Evolutionary conservation across 2,329 filamentous ascomycete species (phyloP), one percentile per base, ranked within the genome.

Genomic region (Penicillium sp.): DNA sequence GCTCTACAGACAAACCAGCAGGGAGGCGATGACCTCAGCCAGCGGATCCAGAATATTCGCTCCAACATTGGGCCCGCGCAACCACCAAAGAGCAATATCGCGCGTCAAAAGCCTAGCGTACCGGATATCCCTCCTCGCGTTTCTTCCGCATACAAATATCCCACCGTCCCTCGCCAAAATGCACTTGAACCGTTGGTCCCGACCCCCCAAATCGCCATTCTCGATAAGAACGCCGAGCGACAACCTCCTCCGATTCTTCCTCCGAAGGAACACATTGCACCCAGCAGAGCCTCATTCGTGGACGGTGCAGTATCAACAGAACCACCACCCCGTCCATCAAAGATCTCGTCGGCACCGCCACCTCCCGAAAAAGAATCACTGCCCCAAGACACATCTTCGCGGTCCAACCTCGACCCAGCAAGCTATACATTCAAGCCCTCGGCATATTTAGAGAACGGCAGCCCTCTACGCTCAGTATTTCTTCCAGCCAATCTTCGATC

Each of bases 401-500:
- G 53, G 44, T 44, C 66, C 48, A 65, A 71, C n/a, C 66, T 75
- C 10, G 65, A 73, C 34, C 73, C 70, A 51, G 76, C 73, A 73
- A 87, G 85, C 44, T 89, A 90, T 64, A 91, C 90, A 13, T 95
- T 96, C 78, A 85, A 86, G 58, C 90, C 93, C 1, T 88, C 90
- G 2, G 92, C 91, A 1, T 94, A 92, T 69, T 87, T 97, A 14
- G 94, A 99, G 72, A 92, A 91, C 63, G 94, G 93, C 16, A 85
- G 87, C 5, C 90, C 92, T 0, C 83, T 99, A 6, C 88, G 94
- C 29, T 91, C 92, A 0, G 81, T 99, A 29, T 96, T 97, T 70
- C 81, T 99, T 1, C 93, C 94, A 0, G 83, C 85, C 1, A 82
- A 84, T 11, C 82, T 99, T 1, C 90, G 92, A 24, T 75, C 81